These are phyloP conservation scores for Calonectria hongkongensis DNA, from an alignment of 2,329 filamentous ascomycete genomes.

Conservation along the genomic window DNA sequence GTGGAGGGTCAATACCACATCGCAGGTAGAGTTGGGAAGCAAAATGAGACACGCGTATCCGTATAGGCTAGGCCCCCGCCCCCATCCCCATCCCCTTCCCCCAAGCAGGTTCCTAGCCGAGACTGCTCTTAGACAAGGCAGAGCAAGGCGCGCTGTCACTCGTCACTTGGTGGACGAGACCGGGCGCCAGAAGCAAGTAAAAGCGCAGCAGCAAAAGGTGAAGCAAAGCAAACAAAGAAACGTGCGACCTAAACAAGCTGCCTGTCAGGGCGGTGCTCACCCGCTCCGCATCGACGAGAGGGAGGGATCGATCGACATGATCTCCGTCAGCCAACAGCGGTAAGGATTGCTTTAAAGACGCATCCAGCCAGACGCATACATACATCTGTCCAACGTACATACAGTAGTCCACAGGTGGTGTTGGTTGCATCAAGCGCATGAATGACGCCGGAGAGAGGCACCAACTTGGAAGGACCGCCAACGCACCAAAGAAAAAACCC, in stretches of 20 bases:
- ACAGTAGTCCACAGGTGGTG: not conserved
- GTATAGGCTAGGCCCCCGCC: conserved; percentile 9
- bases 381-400: not conserved
- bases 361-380: not conserved
- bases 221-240: no score
- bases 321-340: conserved; percentile 27
- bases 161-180: conserved; percentile 15
- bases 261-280: conserved; percentile 25
- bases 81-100: not conserved
- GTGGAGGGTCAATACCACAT: conserved; percentile 30
- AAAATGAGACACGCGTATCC: conserved; percentile 27
- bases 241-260: no score
- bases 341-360: conserved; percentile 8
- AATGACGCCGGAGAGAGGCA: not conserved
- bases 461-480: conserved; percentile 16
- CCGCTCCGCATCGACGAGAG: conserved; percentile 13
- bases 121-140: conserved; percentile 31
- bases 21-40: conserved; percentile 23
- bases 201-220: not conserved
- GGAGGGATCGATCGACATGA: conserved; percentile 20
- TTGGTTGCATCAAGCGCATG: conserved; percentile 4
- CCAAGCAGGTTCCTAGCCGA: conserved; percentile 27
- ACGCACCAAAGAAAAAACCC: not conserved
- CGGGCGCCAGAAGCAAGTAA: conserved; percentile 25
- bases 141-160: conserved; percentile 10